These are phyloP conservation scores for Eucalyptus sideroxylon DNA, from an alignment of 345 rosid genomes.

Conservation along the genomic window DNA sequence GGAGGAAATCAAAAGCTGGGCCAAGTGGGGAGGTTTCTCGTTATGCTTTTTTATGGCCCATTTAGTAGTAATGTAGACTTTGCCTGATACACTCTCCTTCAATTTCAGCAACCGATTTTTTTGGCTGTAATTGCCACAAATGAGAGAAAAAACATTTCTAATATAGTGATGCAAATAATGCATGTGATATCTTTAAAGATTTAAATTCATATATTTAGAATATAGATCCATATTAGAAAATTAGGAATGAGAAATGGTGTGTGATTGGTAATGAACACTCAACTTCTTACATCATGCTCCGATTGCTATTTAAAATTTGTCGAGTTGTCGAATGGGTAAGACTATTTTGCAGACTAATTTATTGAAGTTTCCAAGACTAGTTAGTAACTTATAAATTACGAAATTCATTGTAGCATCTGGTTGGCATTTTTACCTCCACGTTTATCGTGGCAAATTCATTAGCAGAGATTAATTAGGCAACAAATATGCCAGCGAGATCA, in stretches of 20 bases:
- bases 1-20: neutral
- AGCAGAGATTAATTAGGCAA: neutral
- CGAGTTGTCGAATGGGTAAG: neutral
- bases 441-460: neutral
- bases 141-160: neutral
- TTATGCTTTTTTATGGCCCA: neutral
- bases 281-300: neutral
- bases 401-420: neutral
- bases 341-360: neutral
- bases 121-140: neutral
- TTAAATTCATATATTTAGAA: neutral
- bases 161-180: neutral
- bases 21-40: neutral
- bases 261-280: neutral
- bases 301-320: neutral
- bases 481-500: neutral
- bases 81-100: neutral
- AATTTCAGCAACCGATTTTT: rapidly evolving
- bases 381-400: neutral
- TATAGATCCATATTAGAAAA: neutral
- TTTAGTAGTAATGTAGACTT: neutral
- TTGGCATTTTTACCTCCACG: neutral
- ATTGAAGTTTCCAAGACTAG: neutral
- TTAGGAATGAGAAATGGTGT: neutral
- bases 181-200: neutral